phyloP scores from a whole-genome alignment of 345 rosid species.

The Salix koriyanagi region DNA sequence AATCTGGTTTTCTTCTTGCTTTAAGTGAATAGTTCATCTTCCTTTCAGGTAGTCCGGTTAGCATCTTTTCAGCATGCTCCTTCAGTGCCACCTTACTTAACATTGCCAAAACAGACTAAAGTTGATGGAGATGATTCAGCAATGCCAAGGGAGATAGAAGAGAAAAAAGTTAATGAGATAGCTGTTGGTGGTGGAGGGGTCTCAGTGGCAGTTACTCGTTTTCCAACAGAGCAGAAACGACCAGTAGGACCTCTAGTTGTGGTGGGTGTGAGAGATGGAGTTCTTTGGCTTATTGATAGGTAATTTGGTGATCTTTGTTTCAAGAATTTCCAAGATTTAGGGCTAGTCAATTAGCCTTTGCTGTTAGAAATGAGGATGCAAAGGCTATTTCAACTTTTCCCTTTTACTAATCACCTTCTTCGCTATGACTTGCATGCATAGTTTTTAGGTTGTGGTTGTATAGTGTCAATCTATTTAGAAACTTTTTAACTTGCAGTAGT shows the following conservation, averaged over 20 bases:
- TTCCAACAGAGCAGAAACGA: constrained; percentile 87
- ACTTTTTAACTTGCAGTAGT: not conserved
- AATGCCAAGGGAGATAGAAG: constrained; percentile 52
- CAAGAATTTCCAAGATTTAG: not conserved
- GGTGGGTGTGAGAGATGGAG: constrained; percentile 95
- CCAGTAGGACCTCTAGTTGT: constrained; percentile 95
- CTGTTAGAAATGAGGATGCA: not conserved
- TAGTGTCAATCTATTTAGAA: not conserved
- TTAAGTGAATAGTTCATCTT: constrained; percentile 9
- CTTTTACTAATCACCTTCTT: not conserved
- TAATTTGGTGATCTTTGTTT: constrained; percentile 19
- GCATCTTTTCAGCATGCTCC: constrained; percentile 98
- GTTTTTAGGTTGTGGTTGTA: not conserved
- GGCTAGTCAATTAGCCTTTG: not conserved
- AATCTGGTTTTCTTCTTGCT: not conserved
- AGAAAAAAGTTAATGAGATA: constrained; percentile 71
- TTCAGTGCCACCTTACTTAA: constrained; percentile 88
- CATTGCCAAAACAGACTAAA: constrained; percentile 73
- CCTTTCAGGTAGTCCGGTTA: constrained; percentile 79
- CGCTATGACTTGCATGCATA: not conserved
- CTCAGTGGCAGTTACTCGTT: constrained; percentile 96
- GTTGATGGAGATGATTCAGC: constrained; percentile 67
- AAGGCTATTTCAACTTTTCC: not conserved
- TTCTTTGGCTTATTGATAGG: constrained; percentile 99
- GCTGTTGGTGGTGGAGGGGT: constrained; percentile 99